Evolutionary conservation across 2,329 filamentous ascomycete genomes (phyloP).

Genomic region (Pyricularia sp.): DNA sequence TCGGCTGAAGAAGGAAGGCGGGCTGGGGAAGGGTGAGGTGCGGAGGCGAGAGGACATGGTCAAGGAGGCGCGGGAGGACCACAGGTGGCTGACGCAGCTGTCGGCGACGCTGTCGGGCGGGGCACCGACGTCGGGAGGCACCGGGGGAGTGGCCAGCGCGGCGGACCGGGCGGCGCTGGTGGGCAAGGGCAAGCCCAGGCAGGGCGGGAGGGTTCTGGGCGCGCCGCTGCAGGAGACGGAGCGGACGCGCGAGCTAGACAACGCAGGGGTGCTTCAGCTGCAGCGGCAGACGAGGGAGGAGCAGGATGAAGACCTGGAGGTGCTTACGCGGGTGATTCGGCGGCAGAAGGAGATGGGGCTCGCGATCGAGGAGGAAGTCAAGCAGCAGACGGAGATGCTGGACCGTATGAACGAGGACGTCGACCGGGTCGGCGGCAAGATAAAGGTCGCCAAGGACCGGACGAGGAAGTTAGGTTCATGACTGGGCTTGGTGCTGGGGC

Average conservation of each 20-base stretch:
- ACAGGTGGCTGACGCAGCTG: constrained; percentile 66
- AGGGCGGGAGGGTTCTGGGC: constrained; percentile 56
- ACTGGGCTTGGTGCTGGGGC: background rate
- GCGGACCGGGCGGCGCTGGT: constrained; percentile 43
- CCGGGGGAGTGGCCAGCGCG: constrained; percentile 38
- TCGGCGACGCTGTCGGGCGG: constrained; percentile 42
- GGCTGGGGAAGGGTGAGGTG: constrained; percentile 66
- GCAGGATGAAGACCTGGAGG: constrained; percentile 65
- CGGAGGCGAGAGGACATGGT: constrained; percentile 63
- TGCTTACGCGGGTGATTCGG: constrained; percentile 58
- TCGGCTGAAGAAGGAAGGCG: constrained; percentile 40
- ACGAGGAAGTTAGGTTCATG: constrained; percentile 48
- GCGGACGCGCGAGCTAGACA: constrained; percentile 67
- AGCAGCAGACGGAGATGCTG: constrained; percentile 62
- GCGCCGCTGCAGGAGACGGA: constrained; percentile 67
- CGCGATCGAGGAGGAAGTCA: constrained; percentile 65
- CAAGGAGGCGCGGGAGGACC: constrained; percentile 60
- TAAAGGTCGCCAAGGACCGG: constrained; percentile 65
- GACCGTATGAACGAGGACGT: constrained; percentile 57
- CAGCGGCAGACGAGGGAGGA: constrained; percentile 66
- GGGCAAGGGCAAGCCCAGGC: constrained; percentile 20
- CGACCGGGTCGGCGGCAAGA: constrained; percentile 56
- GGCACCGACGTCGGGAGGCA: constrained; percentile 33
- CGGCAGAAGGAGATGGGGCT: constrained; percentile 71
- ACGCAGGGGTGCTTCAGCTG: constrained; percentile 62